These are phyloP conservation scores for Trichoderma gamsii DNA, from an alignment of 495 filamentous ascomycete genomes.

Conservation along the genomic window DNA sequence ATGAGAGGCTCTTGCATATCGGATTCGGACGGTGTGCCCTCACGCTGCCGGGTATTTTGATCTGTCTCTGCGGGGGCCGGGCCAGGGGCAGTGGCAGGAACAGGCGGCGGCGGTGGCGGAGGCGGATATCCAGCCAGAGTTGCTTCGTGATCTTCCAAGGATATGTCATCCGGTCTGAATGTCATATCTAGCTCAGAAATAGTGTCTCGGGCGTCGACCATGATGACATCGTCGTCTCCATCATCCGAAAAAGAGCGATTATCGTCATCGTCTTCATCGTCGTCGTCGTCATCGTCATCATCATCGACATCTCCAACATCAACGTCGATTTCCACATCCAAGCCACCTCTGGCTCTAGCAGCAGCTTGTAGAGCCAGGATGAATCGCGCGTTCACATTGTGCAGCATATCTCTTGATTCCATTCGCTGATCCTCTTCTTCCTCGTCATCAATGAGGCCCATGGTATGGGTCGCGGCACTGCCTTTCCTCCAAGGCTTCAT, in stretches of 20 bases:
- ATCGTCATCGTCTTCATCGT: conserved; percentile 42
- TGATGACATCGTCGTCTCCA: conserved; percentile 54
- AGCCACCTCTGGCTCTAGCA: conserved; percentile 56
- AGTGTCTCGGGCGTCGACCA: conserved; percentile 30
- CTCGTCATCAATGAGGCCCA: conserved; percentile 87
- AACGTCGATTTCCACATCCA: conserved; percentile 68
- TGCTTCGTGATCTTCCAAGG: conserved; percentile 58
- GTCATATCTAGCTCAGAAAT: conserved; percentile 20
- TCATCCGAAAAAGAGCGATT: conserved; percentile 50
- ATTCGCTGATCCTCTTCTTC: conserved; percentile 37
- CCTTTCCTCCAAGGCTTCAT: conserved; percentile 80
- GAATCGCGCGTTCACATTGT: conserved; percentile 10
- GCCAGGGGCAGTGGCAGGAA: conserved; percentile 30
- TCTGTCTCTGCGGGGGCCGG: conserved; percentile 20
- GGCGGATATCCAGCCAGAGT: conserved; percentile 63
- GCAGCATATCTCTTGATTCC: conserved; percentile 18
- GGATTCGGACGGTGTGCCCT: conserved; percentile 54
- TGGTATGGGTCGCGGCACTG: conserved; percentile 74
- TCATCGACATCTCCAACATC: conserved; percentile 47
- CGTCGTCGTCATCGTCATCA: conserved; percentile 35
- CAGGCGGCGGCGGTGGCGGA: conserved; percentile 58
- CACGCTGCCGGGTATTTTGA: conserved; percentile 31
- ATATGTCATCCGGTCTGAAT: conserved; percentile 35
- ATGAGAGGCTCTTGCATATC: conserved; percentile 51
- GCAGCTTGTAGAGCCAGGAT: conserved; percentile 26